A percentile compares a stretch with the other conserved stretches of the same genome.
These are phyloP conservation scores for Verticillium klebahnii DNA, from an alignment of 2,329 filamentous ascomycete species.

Conservation along the genomic window DNA sequence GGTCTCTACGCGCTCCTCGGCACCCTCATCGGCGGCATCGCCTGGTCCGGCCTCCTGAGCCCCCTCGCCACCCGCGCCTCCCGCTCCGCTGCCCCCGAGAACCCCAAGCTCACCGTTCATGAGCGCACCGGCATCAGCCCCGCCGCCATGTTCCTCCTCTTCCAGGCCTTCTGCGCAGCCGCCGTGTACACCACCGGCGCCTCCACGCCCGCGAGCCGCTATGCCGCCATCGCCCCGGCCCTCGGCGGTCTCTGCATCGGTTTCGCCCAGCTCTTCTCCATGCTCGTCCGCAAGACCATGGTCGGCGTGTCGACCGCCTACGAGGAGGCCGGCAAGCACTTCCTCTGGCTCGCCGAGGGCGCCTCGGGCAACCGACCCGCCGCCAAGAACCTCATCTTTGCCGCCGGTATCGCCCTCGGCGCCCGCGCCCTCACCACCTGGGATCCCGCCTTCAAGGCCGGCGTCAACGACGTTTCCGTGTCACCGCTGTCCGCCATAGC, in stretches of 20 bases:
- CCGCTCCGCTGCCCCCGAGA: slow-evolving; percentile 17
- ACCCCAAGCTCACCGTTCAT: slow-evolving; percentile 26
- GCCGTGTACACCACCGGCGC: slow-evolving; percentile 32
- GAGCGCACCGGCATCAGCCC: slow-evolving; percentile 35
- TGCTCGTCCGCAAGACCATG: slow-evolving; percentile 46
- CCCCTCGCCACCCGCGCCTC: slow-evolving; percentile 24
- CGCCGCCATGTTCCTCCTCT: slow-evolving; percentile 28
- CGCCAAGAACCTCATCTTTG: slow-evolving; percentile 45
- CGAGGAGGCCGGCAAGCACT: slow-evolving; percentile 53
- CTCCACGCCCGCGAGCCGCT: slow-evolving; percentile 24
- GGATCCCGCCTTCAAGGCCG: slow-evolving; percentile 23
- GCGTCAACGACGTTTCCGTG: slow-evolving; percentile 21
- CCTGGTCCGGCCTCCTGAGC: slow-evolving; percentile 41
- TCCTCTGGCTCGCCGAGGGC: slow-evolving; percentile 38
- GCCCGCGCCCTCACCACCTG: slow-evolving; percentile 32
- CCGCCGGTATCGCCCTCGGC: slow-evolving; percentile 43
- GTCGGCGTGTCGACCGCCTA: slow-evolving; percentile 59
- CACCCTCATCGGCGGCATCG: slow-evolving; percentile 49
- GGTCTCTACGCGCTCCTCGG: slow-evolving; percentile 51
- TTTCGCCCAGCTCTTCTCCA: slow-evolving; percentile 50
- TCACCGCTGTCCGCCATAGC: slow-evolving; percentile 34
- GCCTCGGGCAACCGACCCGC: slow-evolving; percentile 22
- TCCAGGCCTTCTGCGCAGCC: slow-evolving; percentile 36
- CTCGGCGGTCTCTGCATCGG: slow-evolving; percentile 57
- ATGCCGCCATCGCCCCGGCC: slow-evolving; percentile 35